Percentiles rank a stretch among this genome's conserved stretches.
Conservation (phyloP, 2,329 filamentous ascomycete species). For the Stagonosporopsis cucurbitacearum region DNA sequence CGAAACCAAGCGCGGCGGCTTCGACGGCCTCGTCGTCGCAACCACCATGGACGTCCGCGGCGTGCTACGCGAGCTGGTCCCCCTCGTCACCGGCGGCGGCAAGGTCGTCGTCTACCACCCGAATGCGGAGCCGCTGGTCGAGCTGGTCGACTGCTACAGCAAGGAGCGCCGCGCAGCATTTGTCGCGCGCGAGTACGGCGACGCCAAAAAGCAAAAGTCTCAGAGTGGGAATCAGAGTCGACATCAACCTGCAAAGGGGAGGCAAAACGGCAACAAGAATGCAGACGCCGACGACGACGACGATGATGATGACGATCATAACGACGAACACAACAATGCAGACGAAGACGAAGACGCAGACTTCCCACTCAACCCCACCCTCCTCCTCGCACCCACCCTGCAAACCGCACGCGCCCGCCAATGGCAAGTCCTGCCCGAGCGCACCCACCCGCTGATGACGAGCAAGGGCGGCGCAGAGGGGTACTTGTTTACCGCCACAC, state of each 20-base stretch:
- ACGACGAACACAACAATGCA: too few relatives aligned
- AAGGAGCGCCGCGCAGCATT: conserved; percentile 78
- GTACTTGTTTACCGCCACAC: conserved; percentile 84
- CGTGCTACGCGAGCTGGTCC: conserved; percentile 76
- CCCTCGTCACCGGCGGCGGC: conserved; percentile 81
- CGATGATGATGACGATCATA: too few relatives aligned
- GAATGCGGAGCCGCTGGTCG: conserved; percentile 77
- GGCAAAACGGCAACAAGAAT: conserved; percentile 21
- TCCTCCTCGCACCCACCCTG: conserved; percentile 78
- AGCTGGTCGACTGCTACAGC: conserved; percentile 83
- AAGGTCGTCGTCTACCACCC: conserved; percentile 86
- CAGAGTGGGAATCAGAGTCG: too few relatives aligned
- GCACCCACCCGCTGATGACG: conserved; percentile 96
- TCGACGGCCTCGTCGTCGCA: conserved; percentile 83
- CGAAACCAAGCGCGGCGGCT: conserved; percentile 74
- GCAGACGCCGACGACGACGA: conserved; percentile 21
- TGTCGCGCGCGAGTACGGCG: conserved; percentile 39
- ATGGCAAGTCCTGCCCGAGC: conserved; percentile 90
- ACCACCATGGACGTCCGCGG: conserved; percentile 81
- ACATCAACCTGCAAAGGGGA: too few relatives aligned
- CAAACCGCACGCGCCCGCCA: conserved; percentile 79
- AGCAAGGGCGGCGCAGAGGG: conserved; percentile 86
- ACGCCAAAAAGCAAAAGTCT: conserved; percentile 24
- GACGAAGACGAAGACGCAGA: conserved; percentile 65
- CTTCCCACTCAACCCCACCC: conserved; percentile 85